Evolutionary conservation across 2,329 filamentous ascomycete genomes (phyloP), one percentile per base, ranked within the genome.

Genomic region (Clonostachys sp.): DNA sequence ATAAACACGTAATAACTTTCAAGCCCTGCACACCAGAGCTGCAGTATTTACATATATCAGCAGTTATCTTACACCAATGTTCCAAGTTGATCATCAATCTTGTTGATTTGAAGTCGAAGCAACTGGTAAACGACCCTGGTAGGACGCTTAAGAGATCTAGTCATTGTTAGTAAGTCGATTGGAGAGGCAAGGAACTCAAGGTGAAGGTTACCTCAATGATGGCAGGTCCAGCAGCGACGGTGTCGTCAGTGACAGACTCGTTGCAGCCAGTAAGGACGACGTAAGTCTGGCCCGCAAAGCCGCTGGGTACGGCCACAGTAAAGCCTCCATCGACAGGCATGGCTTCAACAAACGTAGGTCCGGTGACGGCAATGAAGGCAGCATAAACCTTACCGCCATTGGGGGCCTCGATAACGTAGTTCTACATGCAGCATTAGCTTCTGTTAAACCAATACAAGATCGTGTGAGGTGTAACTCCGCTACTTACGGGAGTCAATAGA

Each of bases 261-360:
- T 67, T 62, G 45, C 65, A 65, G 30, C 63, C 62, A 42, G 57
- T 63, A 9, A 71, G 60, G 17, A 70, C 63, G n/a, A 65, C 59
- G 42, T 70, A 71, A 12, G 65, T 64, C 61, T 70, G 68, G 14
- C 68, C 68, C n/a, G 53, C 54, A 24, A 60, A 60, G 8, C 57
- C 61, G n/a, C 53, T 12, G 4, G 61, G 61, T 8, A 62, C 52
- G 41, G 50, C 45, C 14, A 55, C 53, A 4, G 52, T 43, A 50
- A 59, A 61, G 13, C 52, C 51, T 16, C 58, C 59, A 0, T 57
- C 50, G 5, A 58, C 54, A 17, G 47, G 44, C 10, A 16, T 47
- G 6, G 56, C 54, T 35, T 54, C 49, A 13, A 54, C 56, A 17
- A 58, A 56, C 1, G 51, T 54, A 10, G 53, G 57, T 2, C 51